Evolutionary conservation across 805 yeast species (phyloP).

Genomic region (Kluyveromyces nonfermentans): DNA sequence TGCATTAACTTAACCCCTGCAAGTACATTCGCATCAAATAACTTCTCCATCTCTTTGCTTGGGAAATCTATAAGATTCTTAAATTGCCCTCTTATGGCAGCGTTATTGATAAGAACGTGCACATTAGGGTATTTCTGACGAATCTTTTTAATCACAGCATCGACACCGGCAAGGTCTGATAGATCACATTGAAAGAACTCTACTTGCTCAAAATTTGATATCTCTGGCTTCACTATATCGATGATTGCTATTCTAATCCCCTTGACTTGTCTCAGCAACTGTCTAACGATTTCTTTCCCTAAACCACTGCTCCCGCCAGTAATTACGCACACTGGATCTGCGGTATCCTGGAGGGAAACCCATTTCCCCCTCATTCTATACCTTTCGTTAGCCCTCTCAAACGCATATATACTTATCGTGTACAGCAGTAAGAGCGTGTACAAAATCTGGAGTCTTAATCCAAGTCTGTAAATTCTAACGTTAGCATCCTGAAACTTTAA

Average conservation of each 20-base stretch:
- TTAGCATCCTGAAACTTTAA: neutral
- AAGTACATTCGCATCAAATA: constrained; percentile 54
- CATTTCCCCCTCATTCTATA: constrained; percentile 5
- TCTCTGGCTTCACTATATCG: constrained; percentile 8
- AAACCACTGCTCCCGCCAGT: constrained; percentile 35
- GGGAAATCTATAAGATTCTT: constrained; percentile 41
- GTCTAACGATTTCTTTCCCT: constrained; percentile 23
- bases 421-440: neutral
- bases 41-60: constrained; percentile 44
- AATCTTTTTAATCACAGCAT: constrained; percentile 33
- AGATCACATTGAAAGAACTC: constrained; percentile 59
- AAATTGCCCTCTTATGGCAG: constrained; percentile 56
- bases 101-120: constrained; percentile 70
- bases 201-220: constrained; percentile 22
- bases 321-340: constrained; percentile 11
- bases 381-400: neutral
- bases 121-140: constrained; percentile 33
- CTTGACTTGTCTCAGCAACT: constrained; percentile 13
- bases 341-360: neutral
- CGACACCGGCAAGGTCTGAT: constrained; percentile 37
- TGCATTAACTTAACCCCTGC: constrained; percentile 61
- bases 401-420: neutral
- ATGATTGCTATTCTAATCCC: constrained; percentile 23
- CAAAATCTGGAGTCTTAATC: constrained; percentile 4
- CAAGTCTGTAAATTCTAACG: neutral